Percentiles rank a stretch among this genome's conserved stretches.
Evolutionary conservation across 352 stramenopile species (phyloP).

Genomic region (Pythium coloratum): DNA sequence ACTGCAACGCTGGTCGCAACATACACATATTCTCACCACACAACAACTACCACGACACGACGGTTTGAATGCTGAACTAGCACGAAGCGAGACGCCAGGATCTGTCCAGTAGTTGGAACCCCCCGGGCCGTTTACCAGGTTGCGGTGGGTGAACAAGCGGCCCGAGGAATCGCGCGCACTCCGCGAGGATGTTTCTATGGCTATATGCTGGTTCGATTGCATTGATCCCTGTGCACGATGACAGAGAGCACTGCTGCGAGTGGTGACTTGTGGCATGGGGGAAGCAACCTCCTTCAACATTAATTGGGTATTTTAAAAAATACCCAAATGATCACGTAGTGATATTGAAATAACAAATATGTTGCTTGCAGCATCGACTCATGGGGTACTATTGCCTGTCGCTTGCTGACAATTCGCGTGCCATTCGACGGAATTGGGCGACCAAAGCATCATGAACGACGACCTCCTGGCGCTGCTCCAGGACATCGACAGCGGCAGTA

Average conservation of each 20-base stretch:
- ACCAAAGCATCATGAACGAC: background rate
- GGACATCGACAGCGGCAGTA: slow-evolving; percentile 13
- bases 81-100: background rate
- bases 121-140: background rate
- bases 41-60: too few species aligned
- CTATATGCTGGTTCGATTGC: background rate
- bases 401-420: too few species aligned
- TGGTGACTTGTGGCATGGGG: background rate
- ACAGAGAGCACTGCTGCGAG: background rate
- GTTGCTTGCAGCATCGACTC: background rate
- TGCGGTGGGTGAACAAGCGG: background rate
- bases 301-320: too few species aligned
- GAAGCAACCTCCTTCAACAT: too few species aligned
- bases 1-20: background rate
- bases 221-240: too few species aligned
- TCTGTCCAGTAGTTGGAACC: background rate
- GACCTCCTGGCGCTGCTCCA: slow-evolving; percentile 19
- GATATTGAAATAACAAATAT: background rate
- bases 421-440: background rate
- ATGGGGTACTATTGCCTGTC: background rate
- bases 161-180: background rate
- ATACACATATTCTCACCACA: too few species aligned
- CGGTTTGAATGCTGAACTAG: background rate
- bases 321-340: too few species aligned
- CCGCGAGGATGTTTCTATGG: background rate